These are phyloP conservation scores for Fusarium clavum DNA, from an alignment of 2,329 filamentous ascomycete genomes.

Conservation along the genomic window DNA sequence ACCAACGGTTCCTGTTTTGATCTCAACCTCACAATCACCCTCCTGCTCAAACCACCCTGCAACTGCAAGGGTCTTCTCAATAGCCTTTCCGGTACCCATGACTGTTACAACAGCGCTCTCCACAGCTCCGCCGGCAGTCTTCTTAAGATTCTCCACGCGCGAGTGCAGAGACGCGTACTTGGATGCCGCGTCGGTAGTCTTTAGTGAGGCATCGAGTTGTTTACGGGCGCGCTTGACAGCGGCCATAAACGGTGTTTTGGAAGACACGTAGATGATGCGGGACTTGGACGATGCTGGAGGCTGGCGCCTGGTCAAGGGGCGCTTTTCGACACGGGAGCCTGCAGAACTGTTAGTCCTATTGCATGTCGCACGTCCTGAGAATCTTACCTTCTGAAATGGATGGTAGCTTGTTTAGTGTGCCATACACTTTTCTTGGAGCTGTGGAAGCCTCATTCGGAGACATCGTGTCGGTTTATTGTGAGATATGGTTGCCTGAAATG, in stretches of 20 bases:
- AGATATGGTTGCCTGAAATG: conserved; percentile 26
- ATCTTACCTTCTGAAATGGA: conserved; percentile 50
- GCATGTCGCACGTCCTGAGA: neutral
- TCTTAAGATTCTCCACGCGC: conserved; percentile 58
- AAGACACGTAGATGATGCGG: conserved; percentile 72
- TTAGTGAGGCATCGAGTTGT: conserved; percentile 67
- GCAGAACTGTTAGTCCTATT: conserved; percentile 4
- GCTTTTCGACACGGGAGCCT: conserved; percentile 64
- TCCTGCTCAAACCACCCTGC: conserved; percentile 74
- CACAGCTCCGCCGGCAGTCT: conserved; percentile 45
- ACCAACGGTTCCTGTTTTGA: conserved; percentile 72
- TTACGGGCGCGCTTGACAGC: conserved; percentile 73
- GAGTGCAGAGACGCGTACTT: conserved; percentile 59
- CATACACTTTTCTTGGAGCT: conserved; percentile 33
- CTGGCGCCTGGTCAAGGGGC: conserved; percentile 57
- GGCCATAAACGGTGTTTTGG: conserved; percentile 74
- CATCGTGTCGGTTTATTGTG: conserved; percentile 33
- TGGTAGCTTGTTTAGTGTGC: conserved; percentile 50
- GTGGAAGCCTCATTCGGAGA: conserved; percentile 29
- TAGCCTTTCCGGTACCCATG: conserved; percentile 74
- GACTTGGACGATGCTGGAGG: conserved; percentile 57
- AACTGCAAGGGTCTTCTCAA: conserved; percentile 71
- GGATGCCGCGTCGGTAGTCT: conserved; percentile 58
- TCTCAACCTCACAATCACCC: conserved; percentile 66
- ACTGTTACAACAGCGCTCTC: conserved; percentile 62